A percentile compares a stretch with the other conserved stretches of the same genome.
These are phyloP conservation scores for Ophiosphaerella herpotricha DNA, from an alignment of 2,329 filamentous ascomycete genomes.

Conservation along the genomic window DNA sequence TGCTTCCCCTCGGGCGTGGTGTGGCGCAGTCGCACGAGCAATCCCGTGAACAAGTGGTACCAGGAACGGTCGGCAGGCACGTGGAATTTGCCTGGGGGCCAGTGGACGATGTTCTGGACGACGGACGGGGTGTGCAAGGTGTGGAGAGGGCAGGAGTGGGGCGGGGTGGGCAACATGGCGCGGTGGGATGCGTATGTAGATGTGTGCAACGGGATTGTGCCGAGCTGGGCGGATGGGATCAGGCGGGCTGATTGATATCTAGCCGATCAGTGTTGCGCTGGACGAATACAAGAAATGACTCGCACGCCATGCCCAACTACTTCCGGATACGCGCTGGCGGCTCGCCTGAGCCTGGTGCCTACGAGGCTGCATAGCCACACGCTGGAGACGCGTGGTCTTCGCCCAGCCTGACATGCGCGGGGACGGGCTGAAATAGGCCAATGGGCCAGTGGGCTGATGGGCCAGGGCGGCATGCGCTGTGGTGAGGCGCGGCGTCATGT, in stretches of 20 bases:
- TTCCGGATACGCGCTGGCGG: no score
- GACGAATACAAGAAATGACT: no score
- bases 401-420: no score
- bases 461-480: no score
- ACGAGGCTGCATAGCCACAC: no score
- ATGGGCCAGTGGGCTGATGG: no score
- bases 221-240: slow-evolving; percentile 55
- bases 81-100: slow-evolving; percentile 77
- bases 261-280: no score
- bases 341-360: no score
- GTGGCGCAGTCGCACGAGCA: slow-evolving; percentile 87
- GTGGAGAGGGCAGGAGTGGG: slow-evolving; percentile 59
- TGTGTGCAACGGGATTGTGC: slow-evolving; percentile 54
- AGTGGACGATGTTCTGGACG: slow-evolving; percentile 99
- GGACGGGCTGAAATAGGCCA: no score
- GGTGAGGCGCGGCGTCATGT: no score
- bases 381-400: no score
- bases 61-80: slow-evolving; percentile 87
- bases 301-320: no score
- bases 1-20: slow-evolving; percentile 90
- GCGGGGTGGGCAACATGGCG: slow-evolving; percentile 48
- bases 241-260: slow-evolving; percentile 1
- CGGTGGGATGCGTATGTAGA: slow-evolving; percentile 56
- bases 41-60: slow-evolving; percentile 99
- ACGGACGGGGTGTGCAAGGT: slow-evolving; percentile 62